A percentile compares a stretch with the other conserved stretches of the same genome.
phyloP scores from a whole-genome alignment of 2,329 filamentous ascomycete species.

The Fusarium ambrosium region DNA sequence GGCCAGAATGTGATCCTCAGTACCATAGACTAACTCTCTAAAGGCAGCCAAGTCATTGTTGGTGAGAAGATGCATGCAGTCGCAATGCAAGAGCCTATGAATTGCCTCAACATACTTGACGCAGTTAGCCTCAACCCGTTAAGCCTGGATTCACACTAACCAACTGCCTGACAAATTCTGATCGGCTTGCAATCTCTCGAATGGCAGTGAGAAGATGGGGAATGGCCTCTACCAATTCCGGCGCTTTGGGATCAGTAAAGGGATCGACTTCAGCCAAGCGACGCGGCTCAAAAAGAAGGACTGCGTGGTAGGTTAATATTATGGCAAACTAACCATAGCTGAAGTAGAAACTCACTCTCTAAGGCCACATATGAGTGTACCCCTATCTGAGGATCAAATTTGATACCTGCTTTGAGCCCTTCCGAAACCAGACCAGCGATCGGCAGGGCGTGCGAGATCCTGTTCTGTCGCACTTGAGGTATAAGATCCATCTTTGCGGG shows the following conservation, averaged over 20 bases:
- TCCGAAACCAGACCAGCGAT: background rate
- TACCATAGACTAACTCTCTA: background rate
- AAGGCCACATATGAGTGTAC: background rate
- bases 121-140: background rate
- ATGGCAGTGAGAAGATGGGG: background rate
- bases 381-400: background rate
- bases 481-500: background rate
- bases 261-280: background rate
- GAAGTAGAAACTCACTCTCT: background rate
- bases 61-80: background rate
- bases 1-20: too few relatives aligned
- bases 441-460: background rate
- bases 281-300: background rate
- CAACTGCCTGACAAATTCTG: background rate
- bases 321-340: background rate
- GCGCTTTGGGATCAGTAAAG: background rate
- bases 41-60: background rate
- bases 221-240: background rate
- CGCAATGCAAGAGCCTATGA: background rate
- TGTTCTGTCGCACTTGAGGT: background rate
- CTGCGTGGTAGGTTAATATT: background rate
- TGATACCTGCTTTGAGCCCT: background rate
- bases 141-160: background rate
- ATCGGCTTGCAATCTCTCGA: background rate
- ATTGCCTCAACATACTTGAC: background rate